Conservation (phyloP, 352 stramenopile species). For the Aphanomyces invadans region DNA sequence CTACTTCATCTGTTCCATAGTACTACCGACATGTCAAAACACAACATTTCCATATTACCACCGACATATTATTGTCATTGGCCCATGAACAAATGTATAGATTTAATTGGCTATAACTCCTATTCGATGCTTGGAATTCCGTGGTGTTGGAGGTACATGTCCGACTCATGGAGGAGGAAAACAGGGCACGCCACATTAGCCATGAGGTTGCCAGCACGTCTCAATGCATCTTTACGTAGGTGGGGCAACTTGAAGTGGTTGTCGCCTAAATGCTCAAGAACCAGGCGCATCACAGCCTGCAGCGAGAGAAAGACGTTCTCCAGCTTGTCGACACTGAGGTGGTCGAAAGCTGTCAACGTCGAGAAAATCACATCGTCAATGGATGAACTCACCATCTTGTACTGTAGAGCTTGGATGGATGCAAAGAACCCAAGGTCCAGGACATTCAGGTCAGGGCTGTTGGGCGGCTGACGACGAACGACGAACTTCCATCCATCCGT, state of each 20-base stretch:
- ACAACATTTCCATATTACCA: background rate
- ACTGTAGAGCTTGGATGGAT: slow-evolving; percentile 26
- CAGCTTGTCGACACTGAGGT: background rate
- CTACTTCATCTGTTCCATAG: background rate
- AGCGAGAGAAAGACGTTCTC: slow-evolving; percentile 20
- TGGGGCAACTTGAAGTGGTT: slow-evolving; percentile 22
- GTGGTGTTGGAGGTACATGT: background rate
- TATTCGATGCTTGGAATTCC: background rate
- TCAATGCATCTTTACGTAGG: background rate
- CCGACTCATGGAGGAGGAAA: background rate
- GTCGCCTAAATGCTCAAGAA: slow-evolving; percentile 6
- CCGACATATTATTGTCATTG: background rate
- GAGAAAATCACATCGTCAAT: slow-evolving; percentile 12
- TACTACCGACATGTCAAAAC: background rate
- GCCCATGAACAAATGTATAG: background rate
- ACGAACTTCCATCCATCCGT: background rate
- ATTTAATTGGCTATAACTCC: slow-evolving; percentile 6
- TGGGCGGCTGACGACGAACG: background rate
- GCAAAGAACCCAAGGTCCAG: slow-evolving; percentile 29
- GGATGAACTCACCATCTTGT: background rate
- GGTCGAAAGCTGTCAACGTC: background rate
- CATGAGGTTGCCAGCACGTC: background rate
- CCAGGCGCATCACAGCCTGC: slow-evolving; percentile 15
- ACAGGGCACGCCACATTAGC: background rate
- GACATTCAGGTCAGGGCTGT: slow-evolving; percentile 28